Base-by-base conservation (phyloP, 129 eudicot genomes). In the Cynara cardunculus region DNA sequence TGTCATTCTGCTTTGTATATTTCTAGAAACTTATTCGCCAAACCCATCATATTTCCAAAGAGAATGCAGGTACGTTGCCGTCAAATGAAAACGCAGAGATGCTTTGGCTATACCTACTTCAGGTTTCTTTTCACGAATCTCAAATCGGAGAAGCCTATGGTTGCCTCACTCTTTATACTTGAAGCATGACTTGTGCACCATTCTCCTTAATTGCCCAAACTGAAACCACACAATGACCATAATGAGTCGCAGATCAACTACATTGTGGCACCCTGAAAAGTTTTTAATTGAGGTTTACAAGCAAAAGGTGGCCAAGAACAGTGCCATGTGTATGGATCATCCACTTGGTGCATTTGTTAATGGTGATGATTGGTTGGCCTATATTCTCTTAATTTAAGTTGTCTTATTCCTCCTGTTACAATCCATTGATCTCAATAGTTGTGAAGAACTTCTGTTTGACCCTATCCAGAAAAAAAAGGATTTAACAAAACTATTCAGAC, bases 121-220 rank as follows among this genome's bases (percentile, higher is more conserved):
- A 37, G 46, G 72, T 80, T 72, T 80, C 78, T 56, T 80, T 71
- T 72, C 83, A 80, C 7, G 78, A 62, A 32, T 80, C 62, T 71
- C 83, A 59, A 46, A 72, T 80, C 78, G 34, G 73, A 62, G 64
- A 80, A 34, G 73, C 44, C 78, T 80, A 72, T 35, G 44, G 70
- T 80, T 25, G 78, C 31, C 65, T 80, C 84, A 80, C 67, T 24
- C 83, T 80, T 73, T 73, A 80, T 73, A 37, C 79, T 37, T 80
- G 78, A 80, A 80, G 65, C 78, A 41, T 61, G 78, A 64, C 44
- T 72, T 62, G 79, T 62, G 79, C 68, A 80, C 61, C 79, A 81
- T 73, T 81, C 84, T 69, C 79, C 73, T 72, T 73, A 81, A 11
- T 35, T 81, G 67, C 84, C 73, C 74, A 73, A 59, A 81, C 79